Conservation (phyloP, 768 basidiomycete species). For the Coprinellus micaceus region DNA sequence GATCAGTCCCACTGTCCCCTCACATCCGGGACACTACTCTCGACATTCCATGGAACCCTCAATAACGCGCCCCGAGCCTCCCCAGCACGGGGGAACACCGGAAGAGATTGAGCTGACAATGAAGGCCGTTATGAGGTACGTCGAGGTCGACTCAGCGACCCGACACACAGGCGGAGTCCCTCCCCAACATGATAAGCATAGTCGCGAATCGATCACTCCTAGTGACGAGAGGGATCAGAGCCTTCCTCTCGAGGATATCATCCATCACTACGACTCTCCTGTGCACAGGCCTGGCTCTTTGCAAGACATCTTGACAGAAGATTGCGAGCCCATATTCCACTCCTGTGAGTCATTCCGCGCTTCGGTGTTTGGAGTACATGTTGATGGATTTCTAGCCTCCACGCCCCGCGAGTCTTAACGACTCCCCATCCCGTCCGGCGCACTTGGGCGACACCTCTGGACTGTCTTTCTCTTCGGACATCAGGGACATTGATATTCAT, state of each 20-base stretch:
- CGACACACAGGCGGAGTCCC: not conserved
- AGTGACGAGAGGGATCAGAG: conserved; percentile 2
- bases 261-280: conserved; percentile 29
- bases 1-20: not conserved
- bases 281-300: conserved; percentile 39
- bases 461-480: conserved; percentile 23
- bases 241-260: conserved; percentile 13
- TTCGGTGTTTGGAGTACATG: too few relatives aligned
- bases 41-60: conserved; percentile 10
- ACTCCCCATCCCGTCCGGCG: conserved; percentile 9
- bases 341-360: conserved; percentile 44
- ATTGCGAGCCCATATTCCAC: conserved; percentile 65
- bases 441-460: conserved; percentile 35
- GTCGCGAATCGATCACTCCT: not conserved
- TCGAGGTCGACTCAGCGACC: not conserved
- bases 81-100: not conserved
- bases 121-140: conserved; percentile 10
- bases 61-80: conserved; percentile 4
- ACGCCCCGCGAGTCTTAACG: not conserved
- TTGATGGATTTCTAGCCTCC: not conserved
- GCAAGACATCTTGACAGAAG: conserved; percentile 59
- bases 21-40: conserved; percentile 3
- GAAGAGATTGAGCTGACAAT: conserved; percentile 13
- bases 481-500: not conserved
- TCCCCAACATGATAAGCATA: not conserved